phyloP scores from a whole-genome alignment of 2,329 filamentous ascomycete genomes.

The Colletotrichum orchidophilum region DNA sequence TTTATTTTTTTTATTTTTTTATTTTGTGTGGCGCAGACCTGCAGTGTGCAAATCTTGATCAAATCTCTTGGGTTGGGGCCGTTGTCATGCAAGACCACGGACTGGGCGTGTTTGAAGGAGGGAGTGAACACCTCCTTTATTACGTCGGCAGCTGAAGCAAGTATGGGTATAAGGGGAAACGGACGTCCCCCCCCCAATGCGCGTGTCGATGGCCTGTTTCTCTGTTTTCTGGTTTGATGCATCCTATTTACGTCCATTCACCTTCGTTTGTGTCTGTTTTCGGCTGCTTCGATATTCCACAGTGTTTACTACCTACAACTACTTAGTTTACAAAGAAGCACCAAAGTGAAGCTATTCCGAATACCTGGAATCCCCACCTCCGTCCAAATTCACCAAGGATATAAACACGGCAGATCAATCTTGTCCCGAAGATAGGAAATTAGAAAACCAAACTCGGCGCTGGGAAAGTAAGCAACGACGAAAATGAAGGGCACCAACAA shows the following conservation, averaged over 20 bases:
- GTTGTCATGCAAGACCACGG: slow-evolving; percentile 8
- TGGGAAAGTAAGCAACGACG: not conserved
- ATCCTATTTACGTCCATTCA: not conserved
- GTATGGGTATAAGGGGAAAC: slow-evolving; percentile 12
- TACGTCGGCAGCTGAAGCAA: not conserved
- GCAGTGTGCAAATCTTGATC: not conserved
- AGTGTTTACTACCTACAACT: not conserved
- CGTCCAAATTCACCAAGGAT: not conserved
- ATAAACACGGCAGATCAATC: not conserved
- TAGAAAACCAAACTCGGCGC: not conserved
- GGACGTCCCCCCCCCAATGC: not conserved
- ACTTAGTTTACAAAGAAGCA: not conserved
- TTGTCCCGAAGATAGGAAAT: not conserved
- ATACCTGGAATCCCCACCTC: rapidly evolving
- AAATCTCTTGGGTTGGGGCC: not conserved
- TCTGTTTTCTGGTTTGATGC: too few relatives aligned
- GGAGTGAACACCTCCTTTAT: not conserved
- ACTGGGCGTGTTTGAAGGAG: slow-evolving; percentile 8
- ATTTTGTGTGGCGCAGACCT: not conserved
- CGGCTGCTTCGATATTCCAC: not conserved
- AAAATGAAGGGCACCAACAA: slow-evolving; percentile 9
- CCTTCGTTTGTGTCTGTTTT: not conserved
- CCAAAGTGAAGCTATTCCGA: not conserved
- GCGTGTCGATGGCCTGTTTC: too few relatives aligned
- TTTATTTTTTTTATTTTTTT: not conserved